Evolutionary conservation across 768 basidiomycete genomes (phyloP), one percentile per base, ranked within the genome.

Genomic region (Russula abietina): DNA sequence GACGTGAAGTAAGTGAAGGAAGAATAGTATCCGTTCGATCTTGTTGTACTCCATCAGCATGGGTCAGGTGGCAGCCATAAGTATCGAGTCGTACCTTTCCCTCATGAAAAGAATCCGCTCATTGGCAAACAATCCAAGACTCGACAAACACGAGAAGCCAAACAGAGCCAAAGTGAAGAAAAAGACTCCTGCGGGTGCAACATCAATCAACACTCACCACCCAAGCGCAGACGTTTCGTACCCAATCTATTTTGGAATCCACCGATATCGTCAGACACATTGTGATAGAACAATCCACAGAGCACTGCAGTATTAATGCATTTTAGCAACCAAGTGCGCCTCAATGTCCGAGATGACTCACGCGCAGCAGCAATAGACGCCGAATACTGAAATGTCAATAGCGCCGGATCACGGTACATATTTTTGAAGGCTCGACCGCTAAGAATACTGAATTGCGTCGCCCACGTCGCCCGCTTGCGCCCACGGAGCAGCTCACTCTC

Each of bases 351-450:
- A 22, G 54, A 52, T 48, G 7, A 81, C 89, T 78, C 72, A 91
- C 95, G 68, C 14, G 96, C 97, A 59, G 98, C 80, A 5, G 79
- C 80, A 67, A 98, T 83, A 1, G 94, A 85, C 8, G 91, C 86
- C 48, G 86, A 70, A 75, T 98, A 99, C 75, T 99, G 97, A 8
- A 94, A 88, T 2, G 86, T 81, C 78, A 99, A 80, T 59, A 99
- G 74, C 53, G 94, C 88, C 0, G 96, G 96, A 70, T 99, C 93
- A 28, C 96, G 81, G 73, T 99, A 98, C 63, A 99, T 74, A 71
- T 98, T 98, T 82, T 98, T 98, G 81, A 99, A 98, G 24, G 96
- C 94, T 61, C 97, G 77, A 28, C 95, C 95, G 71, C 93, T 97
- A 71, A 99, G 75, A 60, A 98, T 95, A 72, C 83, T 82, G 71